These are phyloP conservation scores for Dictyostelium firmibasis DNA, from an alignment of 78 protist genomes.

Conservation along the genomic window DNA sequence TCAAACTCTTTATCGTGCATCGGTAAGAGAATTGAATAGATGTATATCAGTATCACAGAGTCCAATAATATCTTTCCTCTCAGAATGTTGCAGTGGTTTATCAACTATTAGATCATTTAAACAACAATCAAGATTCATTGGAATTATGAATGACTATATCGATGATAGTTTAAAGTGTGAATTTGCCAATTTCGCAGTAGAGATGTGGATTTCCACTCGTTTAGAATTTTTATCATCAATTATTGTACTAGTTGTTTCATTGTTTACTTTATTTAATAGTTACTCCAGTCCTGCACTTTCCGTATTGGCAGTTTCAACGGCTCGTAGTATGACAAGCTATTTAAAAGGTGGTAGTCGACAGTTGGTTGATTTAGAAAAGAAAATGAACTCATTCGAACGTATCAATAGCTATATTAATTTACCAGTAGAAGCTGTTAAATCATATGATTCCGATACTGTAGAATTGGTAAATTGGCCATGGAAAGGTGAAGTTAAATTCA, in stretches of 20 bases:
- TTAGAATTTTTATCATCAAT: constrained; percentile 76
- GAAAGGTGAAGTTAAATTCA: constrained; percentile 65
- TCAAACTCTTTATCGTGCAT: constrained; percentile 66
- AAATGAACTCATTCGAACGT: constrained; percentile 78
- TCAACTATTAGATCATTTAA: constrained; percentile 91
- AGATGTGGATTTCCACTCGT: constrained; percentile 87
- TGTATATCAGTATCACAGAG: constrained; percentile 86
- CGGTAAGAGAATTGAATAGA: constrained; percentile 88
- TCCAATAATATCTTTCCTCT: constrained; percentile 89
- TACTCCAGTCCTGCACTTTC: constrained; percentile 39
- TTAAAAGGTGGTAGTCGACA: constrained; percentile 31
- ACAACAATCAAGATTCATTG: constrained; percentile 20
- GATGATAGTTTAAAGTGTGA: constrained; percentile 30
- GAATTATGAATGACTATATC: neutral
- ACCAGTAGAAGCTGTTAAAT: constrained; percentile 37
- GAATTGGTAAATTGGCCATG: constrained; percentile 74
- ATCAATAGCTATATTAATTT: neutral
- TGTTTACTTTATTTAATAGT: constrained; percentile 26
- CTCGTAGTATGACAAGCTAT: constrained; percentile 37
- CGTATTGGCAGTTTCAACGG: constrained; percentile 77
- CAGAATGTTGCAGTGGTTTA: constrained; percentile 90
- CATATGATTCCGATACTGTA: neutral
- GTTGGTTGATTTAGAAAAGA: constrained; percentile 80
- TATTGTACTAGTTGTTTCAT: constrained; percentile 56
- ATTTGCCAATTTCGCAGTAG: constrained; percentile 15